Conservation (phyloP, 1,284 basidiomycete genomes). For the Microbotryum intermedium region DNA sequence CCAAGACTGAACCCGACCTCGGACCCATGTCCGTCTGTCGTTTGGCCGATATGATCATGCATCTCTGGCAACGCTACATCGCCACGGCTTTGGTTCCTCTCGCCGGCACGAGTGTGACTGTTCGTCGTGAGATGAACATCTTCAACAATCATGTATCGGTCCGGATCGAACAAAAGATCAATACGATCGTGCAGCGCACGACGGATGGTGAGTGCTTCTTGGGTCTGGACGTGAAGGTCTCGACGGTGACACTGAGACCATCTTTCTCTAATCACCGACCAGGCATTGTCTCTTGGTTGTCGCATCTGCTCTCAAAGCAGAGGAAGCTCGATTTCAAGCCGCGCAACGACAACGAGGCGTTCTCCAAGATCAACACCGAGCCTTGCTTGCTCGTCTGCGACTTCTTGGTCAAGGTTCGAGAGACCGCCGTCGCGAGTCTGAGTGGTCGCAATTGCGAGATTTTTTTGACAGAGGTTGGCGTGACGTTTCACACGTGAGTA, state of each 20-base stretch:
- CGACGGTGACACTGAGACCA: neutral
- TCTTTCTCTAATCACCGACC: neutral
- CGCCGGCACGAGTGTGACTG: conserved; percentile 72
- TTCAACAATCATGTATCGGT: conserved; percentile 87
- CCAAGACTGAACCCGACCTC: conserved; percentile 71
- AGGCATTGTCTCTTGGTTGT: conserved; percentile 42
- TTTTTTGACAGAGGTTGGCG: conserved; percentile 87
- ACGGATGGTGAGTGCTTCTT: conserved; percentile 61
- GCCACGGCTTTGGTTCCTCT: conserved; percentile 84
- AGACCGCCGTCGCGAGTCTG: conserved; percentile 61
- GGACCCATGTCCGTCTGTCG: conserved; percentile 59
- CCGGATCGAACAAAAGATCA: conserved; percentile 77
- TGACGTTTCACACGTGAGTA: conserved; percentile 79
- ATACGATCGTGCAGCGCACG: conserved; percentile 70
- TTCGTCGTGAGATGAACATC: conserved; percentile 83
- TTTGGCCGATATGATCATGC: conserved; percentile 77
- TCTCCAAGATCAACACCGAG: conserved; percentile 89
- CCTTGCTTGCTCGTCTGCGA: conserved; percentile 86
- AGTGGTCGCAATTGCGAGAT: conserved; percentile 86
- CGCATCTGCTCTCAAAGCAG: conserved; percentile 68
- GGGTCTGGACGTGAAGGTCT: neutral
- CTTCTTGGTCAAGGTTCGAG: conserved; percentile 67
- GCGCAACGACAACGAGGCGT: conserved; percentile 86
- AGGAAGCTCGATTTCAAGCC: conserved; percentile 97
- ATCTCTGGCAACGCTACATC: conserved; percentile 95